Conservation (phyloP, 2,329 filamentous ascomycete species). For the Drechmeria coniospora region DNA sequence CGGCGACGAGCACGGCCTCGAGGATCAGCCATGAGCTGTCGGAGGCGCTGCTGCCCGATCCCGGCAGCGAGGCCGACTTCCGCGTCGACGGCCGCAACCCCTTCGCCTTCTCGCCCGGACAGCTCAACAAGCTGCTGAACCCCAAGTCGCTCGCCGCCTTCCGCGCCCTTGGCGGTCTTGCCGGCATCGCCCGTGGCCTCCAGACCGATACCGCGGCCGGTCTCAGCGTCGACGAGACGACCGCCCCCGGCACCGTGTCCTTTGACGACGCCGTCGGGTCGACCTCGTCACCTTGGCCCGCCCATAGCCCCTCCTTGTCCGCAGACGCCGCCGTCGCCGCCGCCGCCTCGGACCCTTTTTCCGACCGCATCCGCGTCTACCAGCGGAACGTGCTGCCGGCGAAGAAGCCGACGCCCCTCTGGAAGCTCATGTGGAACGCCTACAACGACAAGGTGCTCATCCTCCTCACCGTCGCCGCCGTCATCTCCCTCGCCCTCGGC, state of each 20-base stretch:
- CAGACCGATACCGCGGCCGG: constrained; percentile 49
- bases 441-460: constrained; percentile 64
- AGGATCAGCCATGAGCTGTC: constrained; percentile 16
- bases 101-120: constrained; percentile 72
- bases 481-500: constrained; percentile 53
- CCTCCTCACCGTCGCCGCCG: constrained; percentile 50
- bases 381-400: constrained; percentile 44
- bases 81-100: constrained; percentile 58
- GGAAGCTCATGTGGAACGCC: constrained; percentile 50
- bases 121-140: constrained; percentile 65
- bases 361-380: constrained; percentile 11
- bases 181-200: constrained; percentile 58
- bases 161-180: constrained; percentile 57
- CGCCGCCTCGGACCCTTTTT: constrained; percentile 9
- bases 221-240: constrained; percentile 53
- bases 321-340: constrained; percentile 2
- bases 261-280: constrained; percentile 43
- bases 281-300: background rate
- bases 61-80: constrained; percentile 56
- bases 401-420: constrained; percentile 46
- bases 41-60: constrained; percentile 52
- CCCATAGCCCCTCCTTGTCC: constrained; percentile 6
- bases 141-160: constrained; percentile 66
- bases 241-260: constrained; percentile 44
- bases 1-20: constrained; percentile 6